Base-by-base conservation (phyloP, 1,284 basidiomycete genomes). In the Exsudoporus floridanus region DNA sequence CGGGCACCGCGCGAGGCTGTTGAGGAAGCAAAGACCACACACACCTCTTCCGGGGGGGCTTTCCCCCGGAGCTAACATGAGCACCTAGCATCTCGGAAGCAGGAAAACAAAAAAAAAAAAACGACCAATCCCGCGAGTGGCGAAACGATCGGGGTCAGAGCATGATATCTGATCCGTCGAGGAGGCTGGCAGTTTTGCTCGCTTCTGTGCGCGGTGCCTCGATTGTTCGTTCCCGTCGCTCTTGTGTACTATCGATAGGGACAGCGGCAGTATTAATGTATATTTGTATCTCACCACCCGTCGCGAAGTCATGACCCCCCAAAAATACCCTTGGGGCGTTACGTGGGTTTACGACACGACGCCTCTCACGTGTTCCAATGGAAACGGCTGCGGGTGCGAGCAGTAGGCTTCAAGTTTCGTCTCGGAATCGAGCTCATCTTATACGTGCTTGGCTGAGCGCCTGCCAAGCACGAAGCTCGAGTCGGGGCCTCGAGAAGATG, bases 11-110 rank as follows among this genome's bases (percentile, higher is more conserved):
- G 61, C 73, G 36, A 73, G 77, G 56, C 64, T 81, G 25, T 60
- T 81, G 46, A 74, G 73, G 59, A 83, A 81, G 62, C 76, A 78
- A 59, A 79, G 74, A 60, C 73, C 68, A 35, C 76, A 76, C 30
- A 54, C 65, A 41, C 58, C 30, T 18, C 43, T 52, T 45, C 63
- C 63, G 1, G 60, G 49, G 16, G 58, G 63, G 3, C 55, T 65
- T 4, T 42, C 6, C 12, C 53, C 58, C 18, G 66, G 64, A 19
- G 52, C 55, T 3, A 69, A 65, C 36, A 42, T 67, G 56, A 65
- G 65, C 23, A 47, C 55, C 7, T 65, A 63, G 48, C 31, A 30
- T 16, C 28, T 13, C 13, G 23, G 23, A 33, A 13, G 16, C 28
- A 13, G n/a, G 21, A 18, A 2, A 8, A 52, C 30, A 33, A 39